A percentile compares a stretch with the other conserved stretches of the same genome.
Evolutionary conservation across 768 basidiomycete species (phyloP).

Genomic region (Lactarius pseudohatsudake): DNA sequence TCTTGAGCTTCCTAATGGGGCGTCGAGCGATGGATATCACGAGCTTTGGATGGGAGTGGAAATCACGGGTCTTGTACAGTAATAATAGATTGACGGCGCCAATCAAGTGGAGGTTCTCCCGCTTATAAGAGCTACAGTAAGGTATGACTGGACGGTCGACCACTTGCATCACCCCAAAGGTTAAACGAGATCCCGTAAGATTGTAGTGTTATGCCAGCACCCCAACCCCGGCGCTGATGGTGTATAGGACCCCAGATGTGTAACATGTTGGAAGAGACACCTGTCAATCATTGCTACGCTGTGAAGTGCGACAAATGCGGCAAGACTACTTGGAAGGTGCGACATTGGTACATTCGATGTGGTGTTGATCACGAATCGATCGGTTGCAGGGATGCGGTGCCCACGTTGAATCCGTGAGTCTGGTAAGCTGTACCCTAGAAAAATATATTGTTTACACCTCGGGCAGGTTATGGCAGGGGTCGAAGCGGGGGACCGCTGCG

Average conservation of each 20-base stretch:
- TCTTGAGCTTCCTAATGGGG: neutral
- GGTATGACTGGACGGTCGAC: neutral
- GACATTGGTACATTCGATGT: neutral
- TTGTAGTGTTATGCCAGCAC: neutral
- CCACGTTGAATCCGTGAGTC: constrained; percentile 29
- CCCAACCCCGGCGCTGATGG: neutral
- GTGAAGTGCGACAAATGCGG: constrained; percentile 33
- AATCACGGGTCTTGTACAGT: neutral
- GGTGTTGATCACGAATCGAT: neutral
- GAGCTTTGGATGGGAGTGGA: neutral
- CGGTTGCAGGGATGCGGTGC: constrained; percentile 28
- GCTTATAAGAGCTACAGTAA: neutral
- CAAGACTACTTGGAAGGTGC: constrained; percentile 36
- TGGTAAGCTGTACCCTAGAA: neutral
- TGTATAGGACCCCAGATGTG: neutral
- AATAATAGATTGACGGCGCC: neutral
- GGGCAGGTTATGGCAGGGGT: constrained; percentile 50
- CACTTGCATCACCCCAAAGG: constrained; percentile 3
- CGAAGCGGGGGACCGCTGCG: constrained; percentile 51
- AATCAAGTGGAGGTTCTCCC: neutral
- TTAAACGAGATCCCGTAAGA: neutral
- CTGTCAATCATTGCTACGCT: constrained; percentile 30
- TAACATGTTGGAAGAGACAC: constrained; percentile 12
- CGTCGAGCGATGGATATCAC: neutral
- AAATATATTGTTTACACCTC: neutral